These are phyloP conservation scores for Selaginella tamariscina DNA, from an alignment of 75 land plant species.

Conservation along the genomic window DNA sequence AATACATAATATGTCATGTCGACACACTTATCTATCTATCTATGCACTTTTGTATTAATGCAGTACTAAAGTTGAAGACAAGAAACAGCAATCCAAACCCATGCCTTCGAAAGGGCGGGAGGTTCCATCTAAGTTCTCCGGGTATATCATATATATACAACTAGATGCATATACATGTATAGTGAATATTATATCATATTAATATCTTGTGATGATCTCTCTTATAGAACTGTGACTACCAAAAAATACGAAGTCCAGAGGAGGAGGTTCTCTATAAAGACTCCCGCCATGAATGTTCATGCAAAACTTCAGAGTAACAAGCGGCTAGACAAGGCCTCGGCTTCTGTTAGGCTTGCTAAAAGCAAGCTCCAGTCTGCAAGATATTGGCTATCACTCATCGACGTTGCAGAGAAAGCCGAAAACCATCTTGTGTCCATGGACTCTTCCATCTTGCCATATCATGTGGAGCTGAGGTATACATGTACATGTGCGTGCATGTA, in stretches of 20 bases:
- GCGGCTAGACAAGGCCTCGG: background rate
- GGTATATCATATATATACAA: background rate
- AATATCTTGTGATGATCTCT: too few species aligned
- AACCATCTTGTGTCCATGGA: background rate
- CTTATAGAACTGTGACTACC: too few species aligned
- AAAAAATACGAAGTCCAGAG: background rate
- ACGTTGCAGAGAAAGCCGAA: background rate
- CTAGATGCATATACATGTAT: too few species aligned
- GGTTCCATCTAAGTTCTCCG: background rate
- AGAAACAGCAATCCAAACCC: background rate
- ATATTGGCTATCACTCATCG: background rate
- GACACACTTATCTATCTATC: too few species aligned
- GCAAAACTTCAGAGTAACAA: background rate
- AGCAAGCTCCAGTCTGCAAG: background rate
- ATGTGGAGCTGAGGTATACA: background rate
- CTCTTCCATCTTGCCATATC: background rate
- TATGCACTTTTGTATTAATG: too few species aligned
- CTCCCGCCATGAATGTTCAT: background rate
- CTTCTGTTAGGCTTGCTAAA: background rate
- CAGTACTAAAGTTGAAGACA: background rate
- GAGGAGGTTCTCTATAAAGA: background rate
- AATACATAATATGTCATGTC: too few species aligned
- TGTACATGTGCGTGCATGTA: background rate
- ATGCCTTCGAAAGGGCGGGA: background rate
- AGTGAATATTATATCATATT: too few species aligned